Percentiles rank a stretch among this genome's conserved stretches.
These are phyloP conservation scores for Penicillium sp. DNA, from an alignment of 2,329 filamentous ascomycete species.

Conservation along the genomic window DNA sequence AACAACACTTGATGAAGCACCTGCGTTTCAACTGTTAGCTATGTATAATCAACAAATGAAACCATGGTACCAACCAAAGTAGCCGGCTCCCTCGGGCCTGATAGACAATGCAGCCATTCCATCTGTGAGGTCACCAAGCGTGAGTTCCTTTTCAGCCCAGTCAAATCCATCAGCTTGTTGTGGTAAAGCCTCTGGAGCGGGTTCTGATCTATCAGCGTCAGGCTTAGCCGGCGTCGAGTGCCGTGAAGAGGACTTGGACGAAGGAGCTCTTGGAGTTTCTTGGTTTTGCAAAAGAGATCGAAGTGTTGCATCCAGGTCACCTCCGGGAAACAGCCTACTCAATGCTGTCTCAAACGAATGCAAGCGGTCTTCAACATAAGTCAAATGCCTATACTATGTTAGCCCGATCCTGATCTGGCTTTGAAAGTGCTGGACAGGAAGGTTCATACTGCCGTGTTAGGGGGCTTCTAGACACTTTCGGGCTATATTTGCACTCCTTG, in stretches of 20 bases:
- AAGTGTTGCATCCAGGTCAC: conserved; percentile 45
- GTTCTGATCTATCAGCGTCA: conserved; percentile 39
- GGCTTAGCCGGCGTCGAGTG: conserved; percentile 42
- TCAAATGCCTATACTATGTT: conserved; percentile 38
- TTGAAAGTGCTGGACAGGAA: conserved; percentile 8
- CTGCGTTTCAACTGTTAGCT: not conserved
- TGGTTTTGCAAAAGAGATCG: conserved; percentile 43
- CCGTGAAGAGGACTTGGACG: conserved; percentile 43
- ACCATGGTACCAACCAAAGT: conserved; percentile 36
- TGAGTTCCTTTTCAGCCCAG: conserved; percentile 45
- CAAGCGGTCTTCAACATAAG: conserved; percentile 46
- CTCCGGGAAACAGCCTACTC: conserved; percentile 43
- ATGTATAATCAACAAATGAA: conserved; percentile 10
- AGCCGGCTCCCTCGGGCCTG: conserved; percentile 44
- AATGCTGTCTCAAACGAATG: conserved; percentile 44
- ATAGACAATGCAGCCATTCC: conserved; percentile 48
- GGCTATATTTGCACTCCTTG: conserved; percentile 48
- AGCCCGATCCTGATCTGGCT: conserved; percentile 12
- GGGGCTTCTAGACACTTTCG: conserved; percentile 46
- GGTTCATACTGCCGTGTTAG: conserved; percentile 46
- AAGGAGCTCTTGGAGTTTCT: conserved; percentile 36
- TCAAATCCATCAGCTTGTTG: conserved; percentile 46
- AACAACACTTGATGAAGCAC: conserved; percentile 44
- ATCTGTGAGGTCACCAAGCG: conserved; percentile 43
- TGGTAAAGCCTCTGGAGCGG: conserved; percentile 49